Evolutionary conservation across 2,329 filamentous ascomycete genomes (phyloP).

Genomic region (Parascedosporium putredinis): DNA sequence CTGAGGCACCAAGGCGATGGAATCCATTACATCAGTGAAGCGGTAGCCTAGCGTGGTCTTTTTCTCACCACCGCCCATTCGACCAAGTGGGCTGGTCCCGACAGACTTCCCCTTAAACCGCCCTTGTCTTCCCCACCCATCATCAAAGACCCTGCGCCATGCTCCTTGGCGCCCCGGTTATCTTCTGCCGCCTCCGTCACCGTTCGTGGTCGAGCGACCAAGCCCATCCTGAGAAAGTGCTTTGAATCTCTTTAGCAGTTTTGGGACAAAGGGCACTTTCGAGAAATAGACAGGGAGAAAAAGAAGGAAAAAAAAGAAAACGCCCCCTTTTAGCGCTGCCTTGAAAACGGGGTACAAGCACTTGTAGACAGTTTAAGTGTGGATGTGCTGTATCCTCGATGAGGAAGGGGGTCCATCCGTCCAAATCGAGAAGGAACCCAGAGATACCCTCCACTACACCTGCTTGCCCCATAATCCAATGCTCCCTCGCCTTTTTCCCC

Average conservation of each 20-base stretch:
- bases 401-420: not conserved
- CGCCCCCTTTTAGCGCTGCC: too few species aligned
- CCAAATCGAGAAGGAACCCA: not conserved
- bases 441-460: not conserved
- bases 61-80: not conserved
- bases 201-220: too few species aligned
- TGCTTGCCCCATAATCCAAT: not conserved
- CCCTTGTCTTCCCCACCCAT: not conserved
- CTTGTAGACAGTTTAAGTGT: too few species aligned
- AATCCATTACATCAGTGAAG: not conserved
- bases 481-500: not conserved
- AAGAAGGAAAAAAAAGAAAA: too few species aligned
- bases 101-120: not conserved
- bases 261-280: too few species aligned
- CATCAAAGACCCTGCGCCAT: conserved; percentile 1
- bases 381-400: not conserved
- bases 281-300: too few species aligned
- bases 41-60: too few species aligned
- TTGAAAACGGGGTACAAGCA: not conserved
- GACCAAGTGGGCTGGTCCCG: too few species aligned
- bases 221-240: too few species aligned
- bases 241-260: too few species aligned
- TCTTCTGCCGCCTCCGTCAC: not conserved
- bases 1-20: too few species aligned
- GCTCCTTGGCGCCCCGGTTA: conserved; percentile 1